Base-by-base conservation (phyloP, 768 basidiomycete species). In the Mycena kentingensis region DNA sequence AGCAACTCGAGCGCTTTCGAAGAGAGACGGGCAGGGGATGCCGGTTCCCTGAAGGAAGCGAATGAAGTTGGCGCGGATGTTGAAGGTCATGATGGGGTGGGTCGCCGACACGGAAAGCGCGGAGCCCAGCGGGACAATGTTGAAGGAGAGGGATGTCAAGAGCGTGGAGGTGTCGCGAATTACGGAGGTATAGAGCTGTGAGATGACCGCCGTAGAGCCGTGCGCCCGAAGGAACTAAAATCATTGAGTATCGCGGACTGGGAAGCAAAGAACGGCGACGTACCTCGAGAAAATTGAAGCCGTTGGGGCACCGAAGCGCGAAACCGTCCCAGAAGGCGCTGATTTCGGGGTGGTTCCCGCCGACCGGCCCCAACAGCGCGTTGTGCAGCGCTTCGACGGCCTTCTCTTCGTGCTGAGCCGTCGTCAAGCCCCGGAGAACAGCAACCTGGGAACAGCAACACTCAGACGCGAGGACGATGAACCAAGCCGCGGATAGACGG, bases 101-200 rank as follows among this genome's bases (percentile, higher is more conserved):
- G 2, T 18, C 19, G 41, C 3, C 22, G 16, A 4, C 12, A 16
- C n/a, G 24, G n/a, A 7, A 31, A 32, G 44, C 16, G 21, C 13
- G 44, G 5, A 5, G 27, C 26, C 10, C 18, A 22, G 6, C 15
- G 15, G 28, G 7, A 6, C 26, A 22, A 28, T 18, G 8, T 4
- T 5, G n/a, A 46, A 10, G 1, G 19, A 2, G 7, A 50, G 27
- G 15, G 16, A 16, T 1, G 54, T 34, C 13, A 15, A 8, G 16
- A 55, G 26, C 2, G 54, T 45, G 2, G 21, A 15, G 21, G 22
- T 44, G 24, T 41, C 43, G 5, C 38, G 43, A 15, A 55, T 46
- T 16, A 50, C 8, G 2, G 48, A 39, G 6, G 48, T 29, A 25
- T 28, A 55, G 4, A 21, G 37, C 3, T 22, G 43, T 0, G 49